Conservation (phyloP, 2,329 filamentous ascomycete genomes). For the Geosmithia morbida region DNA sequence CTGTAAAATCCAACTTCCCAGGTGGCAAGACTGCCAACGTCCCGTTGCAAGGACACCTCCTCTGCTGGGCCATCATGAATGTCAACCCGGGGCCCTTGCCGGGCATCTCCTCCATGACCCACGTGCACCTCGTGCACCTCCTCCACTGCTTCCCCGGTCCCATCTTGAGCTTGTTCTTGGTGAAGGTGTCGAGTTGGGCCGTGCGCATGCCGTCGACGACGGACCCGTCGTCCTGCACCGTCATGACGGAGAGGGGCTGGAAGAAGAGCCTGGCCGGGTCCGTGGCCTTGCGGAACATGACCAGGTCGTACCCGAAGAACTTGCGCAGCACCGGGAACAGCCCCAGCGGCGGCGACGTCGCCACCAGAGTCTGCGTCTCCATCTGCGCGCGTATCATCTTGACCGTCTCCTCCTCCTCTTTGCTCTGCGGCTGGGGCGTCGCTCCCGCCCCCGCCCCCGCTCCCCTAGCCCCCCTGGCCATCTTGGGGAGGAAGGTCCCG, state of each 20-base stretch:
- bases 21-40: slow-evolving; percentile 31
- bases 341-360: slow-evolving; percentile 25
- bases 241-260: slow-evolving; percentile 55
- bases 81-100: slow-evolving; percentile 36
- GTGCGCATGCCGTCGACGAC: slow-evolving; percentile 19
- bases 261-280: slow-evolving; percentile 59
- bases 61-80: slow-evolving; percentile 39
- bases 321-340: slow-evolving; percentile 47
- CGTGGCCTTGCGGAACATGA: slow-evolving; percentile 40
- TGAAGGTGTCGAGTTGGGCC: slow-evolving; percentile 40
- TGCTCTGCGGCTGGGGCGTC: slow-evolving; percentile 18
- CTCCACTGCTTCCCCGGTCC: slow-evolving; percentile 16
- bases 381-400: slow-evolving; percentile 31
- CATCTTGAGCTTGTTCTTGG: slow-evolving; percentile 34
- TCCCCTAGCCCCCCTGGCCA: slow-evolving; percentile 25
- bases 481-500: slow-evolving; percentile 25
- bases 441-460: too few species aligned
- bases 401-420: slow-evolving; percentile 26
- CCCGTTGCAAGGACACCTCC: slow-evolving; percentile 39
- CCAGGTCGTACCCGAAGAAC: slow-evolving; percentile 45
- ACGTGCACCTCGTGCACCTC: slow-evolving; percentile 40
- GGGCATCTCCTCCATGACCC: slow-evolving; percentile 51
- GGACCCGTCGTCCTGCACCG: slow-evolving; percentile 44
- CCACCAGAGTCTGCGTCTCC: slow-evolving; percentile 39
- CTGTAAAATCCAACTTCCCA: slow-evolving; percentile 9